Percentiles rank a stretch among this genome's conserved stretches.
Evolutionary conservation across 345 rosid genomes (phyloP).

Genomic region (Jatropha curcas): DNA sequence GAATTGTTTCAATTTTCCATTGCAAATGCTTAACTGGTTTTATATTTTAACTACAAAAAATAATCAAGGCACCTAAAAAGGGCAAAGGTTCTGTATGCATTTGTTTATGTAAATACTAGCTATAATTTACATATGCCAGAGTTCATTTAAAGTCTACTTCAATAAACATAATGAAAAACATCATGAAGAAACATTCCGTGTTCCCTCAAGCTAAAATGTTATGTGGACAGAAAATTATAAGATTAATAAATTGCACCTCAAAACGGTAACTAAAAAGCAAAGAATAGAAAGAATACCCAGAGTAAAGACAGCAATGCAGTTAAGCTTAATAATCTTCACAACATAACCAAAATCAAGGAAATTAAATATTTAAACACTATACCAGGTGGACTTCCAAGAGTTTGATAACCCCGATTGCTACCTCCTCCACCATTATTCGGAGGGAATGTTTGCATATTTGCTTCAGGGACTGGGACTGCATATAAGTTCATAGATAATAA

Average conservation of each 20-base stretch:
- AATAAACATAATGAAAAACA: background rate
- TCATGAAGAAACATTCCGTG: background rate
- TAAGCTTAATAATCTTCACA: background rate
- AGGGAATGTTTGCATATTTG: constrained; percentile 72
- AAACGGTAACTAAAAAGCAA: background rate
- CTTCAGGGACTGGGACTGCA: constrained; percentile 71
- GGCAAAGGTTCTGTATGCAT: no score
- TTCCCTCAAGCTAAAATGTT: background rate
- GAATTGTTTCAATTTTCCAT: no score
- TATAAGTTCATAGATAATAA: constrained; percentile 22
- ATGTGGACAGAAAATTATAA: background rate
- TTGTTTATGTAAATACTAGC: no score
- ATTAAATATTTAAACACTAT: constrained; percentile 21
- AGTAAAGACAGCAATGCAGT: no score
- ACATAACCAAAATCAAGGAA: background rate
- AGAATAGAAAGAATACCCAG: background rate
- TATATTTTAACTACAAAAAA: background rate
- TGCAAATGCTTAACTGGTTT: background rate
- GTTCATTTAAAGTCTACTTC: no score
- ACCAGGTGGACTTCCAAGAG: constrained; percentile 66
- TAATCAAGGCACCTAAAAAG: background rate
- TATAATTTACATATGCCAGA: background rate
- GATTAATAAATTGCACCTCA: background rate
- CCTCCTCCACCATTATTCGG: constrained; percentile 45
- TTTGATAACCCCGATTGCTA: constrained; percentile 66